A percentile compares a stretch with the other conserved stretches of the same genome.
phyloP scores from a whole-genome alignment of 176 grass and related monocot species.

The Lolium multiflorum region DNA sequence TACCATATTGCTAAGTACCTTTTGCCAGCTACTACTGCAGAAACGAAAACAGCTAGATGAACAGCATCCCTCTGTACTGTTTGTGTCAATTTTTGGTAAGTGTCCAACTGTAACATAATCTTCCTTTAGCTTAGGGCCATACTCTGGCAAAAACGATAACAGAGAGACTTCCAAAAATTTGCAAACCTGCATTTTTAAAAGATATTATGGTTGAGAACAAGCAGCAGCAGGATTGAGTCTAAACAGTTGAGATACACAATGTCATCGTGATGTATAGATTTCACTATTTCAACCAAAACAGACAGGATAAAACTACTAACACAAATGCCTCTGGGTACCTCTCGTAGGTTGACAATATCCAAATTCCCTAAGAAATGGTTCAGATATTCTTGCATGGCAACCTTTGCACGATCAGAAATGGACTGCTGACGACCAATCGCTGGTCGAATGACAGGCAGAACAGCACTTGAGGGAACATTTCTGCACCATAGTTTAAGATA shows the following conservation, averaged over 20 bases:
- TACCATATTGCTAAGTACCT: conserved; percentile 51
- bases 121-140: conserved; percentile 95
- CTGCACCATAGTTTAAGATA: conserved; percentile 56
- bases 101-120: conserved; percentile 86
- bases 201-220: neutral
- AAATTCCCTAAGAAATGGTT: conserved; percentile 95
- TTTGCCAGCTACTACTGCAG: conserved; percentile 86
- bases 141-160: conserved; percentile 90
- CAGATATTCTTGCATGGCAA: conserved; percentile 96
- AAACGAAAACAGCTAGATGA: conserved; percentile 62
- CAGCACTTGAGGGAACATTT: conserved; percentile 98
- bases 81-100: conserved; percentile 79
- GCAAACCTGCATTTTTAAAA: conserved; percentile 72
- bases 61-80: conserved; percentile 65
- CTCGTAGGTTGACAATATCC: conserved; percentile 89
- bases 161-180: conserved; percentile 93
- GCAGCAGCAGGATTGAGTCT: too few species aligned
- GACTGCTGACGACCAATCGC: conserved; percentile 88
- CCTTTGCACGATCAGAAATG: conserved; percentile 82
- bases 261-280: neutral
- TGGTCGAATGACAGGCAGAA: conserved; percentile 87
- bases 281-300: neutral
- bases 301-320: too few species aligned
- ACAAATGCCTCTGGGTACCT: conserved; percentile 53
- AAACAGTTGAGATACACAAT: too few species aligned